phyloP scores from a whole-genome alignment of 148 eudicot species.

The Rhododendron ferrugineum region DNA sequence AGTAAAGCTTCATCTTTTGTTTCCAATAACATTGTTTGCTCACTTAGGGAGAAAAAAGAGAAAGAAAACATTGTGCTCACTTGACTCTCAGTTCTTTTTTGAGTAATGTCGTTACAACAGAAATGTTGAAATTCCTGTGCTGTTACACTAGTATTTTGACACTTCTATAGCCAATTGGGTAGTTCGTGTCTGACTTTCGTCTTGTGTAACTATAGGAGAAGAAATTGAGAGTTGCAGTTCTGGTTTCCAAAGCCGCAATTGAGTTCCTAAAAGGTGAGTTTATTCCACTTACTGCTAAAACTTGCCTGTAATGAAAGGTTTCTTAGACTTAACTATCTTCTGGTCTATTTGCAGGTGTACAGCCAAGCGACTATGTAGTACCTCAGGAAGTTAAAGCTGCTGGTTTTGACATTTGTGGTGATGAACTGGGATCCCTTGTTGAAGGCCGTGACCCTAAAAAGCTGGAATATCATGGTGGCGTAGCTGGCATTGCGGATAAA shows the following conservation, averaged over 20 bases:
- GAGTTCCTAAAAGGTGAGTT: conserved; percentile 53
- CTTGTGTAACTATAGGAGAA: conserved; percentile 32
- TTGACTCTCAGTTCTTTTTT: conserved; percentile 11
- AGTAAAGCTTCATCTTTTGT: background rate
- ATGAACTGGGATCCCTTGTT: conserved; percentile 62
- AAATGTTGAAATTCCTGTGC: background rate
- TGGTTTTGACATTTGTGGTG: conserved; percentile 72
- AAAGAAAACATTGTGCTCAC: background rate
- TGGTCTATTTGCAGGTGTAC: conserved; percentile 39
- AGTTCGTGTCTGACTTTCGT: conserved; percentile 7
- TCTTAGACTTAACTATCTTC: background rate
- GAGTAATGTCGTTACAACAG: conserved; percentile 16
- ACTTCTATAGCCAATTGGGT: background rate
- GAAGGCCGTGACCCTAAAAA: conserved; percentile 71
- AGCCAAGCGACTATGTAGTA: conserved; percentile 52
- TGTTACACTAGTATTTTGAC: background rate
- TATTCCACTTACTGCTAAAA: background rate
- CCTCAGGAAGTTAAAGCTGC: conserved; percentile 67
- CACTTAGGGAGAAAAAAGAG: conserved; percentile 9
- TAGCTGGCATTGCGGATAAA: conserved; percentile 50
- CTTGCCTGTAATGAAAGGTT: background rate
- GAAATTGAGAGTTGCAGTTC: conserved; percentile 61
- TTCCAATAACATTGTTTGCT: background rate
- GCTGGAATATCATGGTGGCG: conserved; percentile 57
- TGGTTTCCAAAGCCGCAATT: conserved; percentile 65